Evolutionary conservation across 331 rosid genomes (phyloP).

Genomic region (Malus hybrid): DNA sequence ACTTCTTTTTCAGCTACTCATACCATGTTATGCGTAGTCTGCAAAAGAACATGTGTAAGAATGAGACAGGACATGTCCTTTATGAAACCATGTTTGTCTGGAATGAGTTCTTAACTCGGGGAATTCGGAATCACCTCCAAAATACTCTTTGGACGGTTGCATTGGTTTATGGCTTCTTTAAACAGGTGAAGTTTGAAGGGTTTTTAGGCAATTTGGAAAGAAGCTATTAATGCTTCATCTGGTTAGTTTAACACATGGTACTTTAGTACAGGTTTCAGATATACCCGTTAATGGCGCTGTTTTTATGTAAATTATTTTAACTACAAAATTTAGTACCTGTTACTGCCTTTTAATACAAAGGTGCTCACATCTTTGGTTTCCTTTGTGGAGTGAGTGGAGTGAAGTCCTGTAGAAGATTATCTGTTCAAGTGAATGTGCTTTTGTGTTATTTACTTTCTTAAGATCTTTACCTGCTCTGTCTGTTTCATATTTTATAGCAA

Average conservation of each 20-base stretch:
- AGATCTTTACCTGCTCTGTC: background rate
- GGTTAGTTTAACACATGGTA: background rate
- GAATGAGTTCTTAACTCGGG: constrained; percentile 46
- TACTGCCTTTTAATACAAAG: background rate
- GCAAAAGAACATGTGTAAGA: constrained; percentile 36
- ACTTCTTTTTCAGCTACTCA: constrained; percentile 53
- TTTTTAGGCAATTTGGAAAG: background rate
- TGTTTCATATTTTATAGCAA: background rate
- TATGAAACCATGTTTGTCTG: constrained; percentile 51
- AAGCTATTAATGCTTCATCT: background rate
- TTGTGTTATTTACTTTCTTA: background rate
- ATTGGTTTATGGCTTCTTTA: constrained; percentile 42
- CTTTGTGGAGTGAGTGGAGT: background rate
- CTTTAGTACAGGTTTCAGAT: background rate
- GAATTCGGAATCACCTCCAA: constrained; percentile 39
- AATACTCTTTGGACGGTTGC: constrained; percentile 47
- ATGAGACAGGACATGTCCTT: constrained; percentile 23
- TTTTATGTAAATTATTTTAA: background rate
- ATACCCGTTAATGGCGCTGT: background rate
- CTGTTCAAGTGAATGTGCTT: background rate
- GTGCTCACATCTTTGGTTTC: background rate
- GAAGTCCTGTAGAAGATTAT: background rate
- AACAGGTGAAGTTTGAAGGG: constrained; percentile 27
- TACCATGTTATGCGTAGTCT: constrained; percentile 51
- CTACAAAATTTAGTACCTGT: background rate